Conservation (phyloP, 495 filamentous ascomycete species). For the Penicillium subrubescens region DNA sequence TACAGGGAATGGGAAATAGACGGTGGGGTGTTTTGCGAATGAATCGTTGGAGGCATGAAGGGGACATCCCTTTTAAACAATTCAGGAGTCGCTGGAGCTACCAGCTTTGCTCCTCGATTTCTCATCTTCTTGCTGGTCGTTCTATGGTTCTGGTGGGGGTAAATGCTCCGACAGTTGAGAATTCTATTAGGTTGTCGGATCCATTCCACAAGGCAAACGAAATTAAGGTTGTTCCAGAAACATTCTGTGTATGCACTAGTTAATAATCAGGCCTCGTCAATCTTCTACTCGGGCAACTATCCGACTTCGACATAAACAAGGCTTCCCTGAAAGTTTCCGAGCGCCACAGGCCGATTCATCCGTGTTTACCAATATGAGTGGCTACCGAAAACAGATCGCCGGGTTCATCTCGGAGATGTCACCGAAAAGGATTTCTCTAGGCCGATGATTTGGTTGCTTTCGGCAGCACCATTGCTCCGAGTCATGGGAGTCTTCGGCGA, state of each 20-base stretch:
- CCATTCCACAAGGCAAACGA: neutral
- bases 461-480: neutral
- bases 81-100: neutral
- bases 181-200: too few relatives aligned
- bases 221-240: constrained; percentile 5
- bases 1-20: neutral
- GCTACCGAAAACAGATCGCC: neutral
- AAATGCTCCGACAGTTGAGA: neutral
- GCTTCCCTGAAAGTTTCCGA: neutral
- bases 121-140: neutral
- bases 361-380: neutral
- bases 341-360: neutral
- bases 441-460: neutral
- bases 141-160: neutral
- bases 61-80: neutral
- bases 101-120: neutral
- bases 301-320: neutral
- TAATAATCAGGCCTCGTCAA: neutral
- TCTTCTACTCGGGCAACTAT: neutral
- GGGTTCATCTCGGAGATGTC: neutral
- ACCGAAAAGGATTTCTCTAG: neutral
- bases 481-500: neutral
- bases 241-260: neutral
- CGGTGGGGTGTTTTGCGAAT: neutral
- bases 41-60: neutral